Evolutionary conservation across 331 rosid genomes (phyloP).

Genomic region (Pyracantha coccinea): DNA sequence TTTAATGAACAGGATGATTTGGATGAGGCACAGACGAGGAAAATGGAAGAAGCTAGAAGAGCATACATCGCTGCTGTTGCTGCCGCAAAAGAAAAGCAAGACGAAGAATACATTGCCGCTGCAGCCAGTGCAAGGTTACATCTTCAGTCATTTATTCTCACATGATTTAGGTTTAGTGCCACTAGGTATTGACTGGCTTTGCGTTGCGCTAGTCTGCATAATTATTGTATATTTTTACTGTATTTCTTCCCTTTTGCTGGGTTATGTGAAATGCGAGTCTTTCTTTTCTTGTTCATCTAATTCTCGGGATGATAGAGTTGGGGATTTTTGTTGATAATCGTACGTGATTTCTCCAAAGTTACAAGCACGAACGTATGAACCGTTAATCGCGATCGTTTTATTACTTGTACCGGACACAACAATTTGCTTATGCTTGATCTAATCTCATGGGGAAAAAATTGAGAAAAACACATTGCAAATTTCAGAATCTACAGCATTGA

Average conservation of each 20-base stretch:
- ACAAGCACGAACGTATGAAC: not conserved
- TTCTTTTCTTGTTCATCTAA: not conserved
- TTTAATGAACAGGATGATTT: conserved; percentile 56
- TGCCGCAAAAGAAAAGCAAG: conserved; percentile 57
- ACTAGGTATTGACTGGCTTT: conserved; percentile 4
- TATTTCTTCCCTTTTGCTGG: not conserved
- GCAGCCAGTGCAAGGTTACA: conserved; percentile 64
- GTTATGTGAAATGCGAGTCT: not conserved
- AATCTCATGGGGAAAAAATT: not conserved
- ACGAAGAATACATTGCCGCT: conserved; percentile 77
- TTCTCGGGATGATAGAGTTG: not conserved
- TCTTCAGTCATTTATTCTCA: conserved; percentile 57
- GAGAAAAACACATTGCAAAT: not conserved
- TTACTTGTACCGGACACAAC: not conserved
- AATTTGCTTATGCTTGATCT: not conserved
- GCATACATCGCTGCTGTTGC: conserved; percentile 61
- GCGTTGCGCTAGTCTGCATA: not conserved
- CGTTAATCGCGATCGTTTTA: not conserved
- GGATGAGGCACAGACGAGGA: conserved; percentile 56
- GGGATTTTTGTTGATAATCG: not conserved
- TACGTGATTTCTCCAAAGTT: not conserved
- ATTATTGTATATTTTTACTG: not conserved
- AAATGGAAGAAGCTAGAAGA: conserved; percentile 79
- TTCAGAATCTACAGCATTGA: conserved; percentile 61
- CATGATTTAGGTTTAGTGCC: conserved; percentile 2